Percentiles rank a stretch among this genome's conserved stretches.
These are phyloP conservation scores for Penicillium expansum DNA, from an alignment of 2,329 filamentous ascomycete species.

Conservation along the genomic window DNA sequence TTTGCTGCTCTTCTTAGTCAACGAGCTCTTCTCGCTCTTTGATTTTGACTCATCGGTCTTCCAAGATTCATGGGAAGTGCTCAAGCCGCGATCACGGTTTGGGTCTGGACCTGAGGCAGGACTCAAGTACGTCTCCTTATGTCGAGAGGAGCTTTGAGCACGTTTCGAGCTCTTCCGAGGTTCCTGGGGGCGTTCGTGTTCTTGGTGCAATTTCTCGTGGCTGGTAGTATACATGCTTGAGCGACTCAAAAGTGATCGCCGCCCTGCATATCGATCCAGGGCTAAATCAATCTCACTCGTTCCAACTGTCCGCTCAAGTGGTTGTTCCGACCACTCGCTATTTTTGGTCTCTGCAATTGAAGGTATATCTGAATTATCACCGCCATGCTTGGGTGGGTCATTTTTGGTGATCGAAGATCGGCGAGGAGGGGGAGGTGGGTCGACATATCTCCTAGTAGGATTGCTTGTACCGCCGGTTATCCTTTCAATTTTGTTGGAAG, in stretches of 20 bases:
- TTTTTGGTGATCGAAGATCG: conserved; percentile 10
- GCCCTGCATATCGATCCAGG: conserved; percentile 29
- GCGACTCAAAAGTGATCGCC: conserved; percentile 24
- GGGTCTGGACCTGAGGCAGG: conserved; percentile 19
- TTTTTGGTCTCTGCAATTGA: conserved; percentile 22
- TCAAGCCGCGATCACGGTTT: conserved; percentile 15
- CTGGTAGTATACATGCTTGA: conserved; percentile 26
- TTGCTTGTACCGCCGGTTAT: conserved; percentile 17
- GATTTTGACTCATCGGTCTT: conserved; percentile 13
- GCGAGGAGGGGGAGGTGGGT: conserved; percentile 22
- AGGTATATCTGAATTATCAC: conserved; percentile 18
- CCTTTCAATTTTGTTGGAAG: conserved; percentile 23
- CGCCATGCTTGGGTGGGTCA: conserved; percentile 12
- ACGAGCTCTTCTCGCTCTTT: conserved; percentile 19
- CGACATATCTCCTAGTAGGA: conserved; percentile 29
- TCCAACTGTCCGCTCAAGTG: conserved; percentile 31
- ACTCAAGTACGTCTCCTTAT: conserved; percentile 26
- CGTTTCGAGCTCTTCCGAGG: conserved; percentile 17
- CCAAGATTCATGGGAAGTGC: conserved; percentile 21
- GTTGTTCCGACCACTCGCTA: conserved; percentile 24
- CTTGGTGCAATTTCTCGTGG: conserved; percentile 22
- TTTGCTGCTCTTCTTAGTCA: conserved; percentile 41
- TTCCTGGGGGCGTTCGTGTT: conserved; percentile 20
- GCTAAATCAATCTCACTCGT: conserved; percentile 37
- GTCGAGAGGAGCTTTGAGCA: conserved; percentile 25